Conservation (phyloP, 352 stramenopile genomes). For the Blastocystis sp. region DNA sequence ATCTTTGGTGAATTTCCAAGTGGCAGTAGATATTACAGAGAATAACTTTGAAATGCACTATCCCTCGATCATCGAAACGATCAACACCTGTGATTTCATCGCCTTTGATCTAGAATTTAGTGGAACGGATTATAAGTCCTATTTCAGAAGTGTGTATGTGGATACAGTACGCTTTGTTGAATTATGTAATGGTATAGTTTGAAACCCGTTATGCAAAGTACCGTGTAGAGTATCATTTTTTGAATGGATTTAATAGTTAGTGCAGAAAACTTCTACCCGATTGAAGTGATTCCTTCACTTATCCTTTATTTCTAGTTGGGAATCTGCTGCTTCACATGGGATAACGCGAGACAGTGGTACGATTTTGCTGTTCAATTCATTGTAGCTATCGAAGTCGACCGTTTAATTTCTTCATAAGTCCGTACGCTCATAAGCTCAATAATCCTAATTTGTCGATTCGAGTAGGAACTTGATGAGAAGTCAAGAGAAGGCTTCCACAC, state of each 20-base stretch:
- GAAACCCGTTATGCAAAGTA: constrained; percentile 61
- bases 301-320: constrained; percentile 15
- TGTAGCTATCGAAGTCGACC: constrained; percentile 30
- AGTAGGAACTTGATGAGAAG: neutral
- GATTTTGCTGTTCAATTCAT: neutral
- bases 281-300: neutral
- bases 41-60: constrained; percentile 22
- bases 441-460: constrained; percentile 12
- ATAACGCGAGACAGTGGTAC: constrained; percentile 19
- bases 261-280: constrained; percentile 57
- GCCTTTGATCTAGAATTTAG: constrained; percentile 63
- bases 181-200: neutral
- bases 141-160: constrained; percentile 35
- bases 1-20: neutral
- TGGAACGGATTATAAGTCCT: constrained; percentile 52
- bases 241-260: neutral
- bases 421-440: constrained; percentile 47
- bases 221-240: constrained; percentile 47
- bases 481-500: constrained; percentile 21
- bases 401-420: constrained; percentile 59
- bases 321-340: constrained; percentile 58
- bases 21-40: constrained; percentile 14
- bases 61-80: neutral
- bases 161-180: constrained; percentile 19
- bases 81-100: constrained; percentile 51